phyloP scores from a whole-genome alignment of 257 asterid genomes.

The Solanum phureja region DNA sequence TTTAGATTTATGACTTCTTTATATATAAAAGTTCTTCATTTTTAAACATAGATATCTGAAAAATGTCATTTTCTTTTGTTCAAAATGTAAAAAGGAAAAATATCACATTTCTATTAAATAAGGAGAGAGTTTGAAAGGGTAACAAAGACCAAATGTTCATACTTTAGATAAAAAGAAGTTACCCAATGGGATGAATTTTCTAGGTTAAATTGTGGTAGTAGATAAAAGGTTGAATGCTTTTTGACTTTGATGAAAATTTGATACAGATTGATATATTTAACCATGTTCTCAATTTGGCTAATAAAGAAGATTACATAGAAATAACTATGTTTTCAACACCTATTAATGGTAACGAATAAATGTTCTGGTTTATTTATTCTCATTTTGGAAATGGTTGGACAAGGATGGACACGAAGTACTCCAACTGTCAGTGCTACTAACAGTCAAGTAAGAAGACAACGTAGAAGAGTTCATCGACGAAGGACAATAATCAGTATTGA shows the following conservation, averaged over 20 bases:
- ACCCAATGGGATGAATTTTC: not conserved
- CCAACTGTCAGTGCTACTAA: too few relatives aligned
- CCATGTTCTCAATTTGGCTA: not conserved
- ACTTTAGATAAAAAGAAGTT: not conserved
- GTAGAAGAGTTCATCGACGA: not conserved
- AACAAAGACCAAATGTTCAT: not conserved
- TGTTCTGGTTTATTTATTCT: not conserved
- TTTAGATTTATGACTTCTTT: too few relatives aligned
- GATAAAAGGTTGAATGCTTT: not conserved
- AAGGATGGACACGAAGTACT: not conserved
- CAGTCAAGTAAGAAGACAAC: not conserved
- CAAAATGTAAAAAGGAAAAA: too few relatives aligned
- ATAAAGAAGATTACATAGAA: too few relatives aligned
- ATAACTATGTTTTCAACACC: not conserved
- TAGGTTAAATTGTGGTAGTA: too few relatives aligned
- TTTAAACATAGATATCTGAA: not conserved
- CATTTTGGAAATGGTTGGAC: not conserved
- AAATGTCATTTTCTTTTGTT: not conserved
- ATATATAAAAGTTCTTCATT: not conserved
- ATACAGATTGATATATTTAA: not conserved
- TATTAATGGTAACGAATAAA: not conserved
- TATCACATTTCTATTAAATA: not conserved
- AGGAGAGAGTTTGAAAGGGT: too few relatives aligned
- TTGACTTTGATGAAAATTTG: too few relatives aligned
- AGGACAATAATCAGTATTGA: not conserved